A percentile compares a stretch with the other conserved stretches of the same genome.
Conservation (phyloP, 768 basidiomycete species). For the Hemileccinum impolitum region DNA sequence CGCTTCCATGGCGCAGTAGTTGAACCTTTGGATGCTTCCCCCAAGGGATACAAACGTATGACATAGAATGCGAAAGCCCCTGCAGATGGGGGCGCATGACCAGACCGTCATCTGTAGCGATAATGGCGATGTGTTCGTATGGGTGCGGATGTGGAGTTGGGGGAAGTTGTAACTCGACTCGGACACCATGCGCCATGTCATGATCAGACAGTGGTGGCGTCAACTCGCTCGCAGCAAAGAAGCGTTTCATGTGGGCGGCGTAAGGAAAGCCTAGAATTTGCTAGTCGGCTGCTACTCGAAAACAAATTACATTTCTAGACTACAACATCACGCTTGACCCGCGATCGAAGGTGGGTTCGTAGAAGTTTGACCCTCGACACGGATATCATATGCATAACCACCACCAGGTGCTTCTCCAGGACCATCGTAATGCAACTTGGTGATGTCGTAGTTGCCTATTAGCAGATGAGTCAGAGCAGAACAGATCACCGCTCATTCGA, state of each 20-base stretch:
- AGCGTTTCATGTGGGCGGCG: conserved; percentile 30
- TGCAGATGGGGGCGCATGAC: conserved; percentile 56
- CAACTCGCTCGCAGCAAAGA: conserved; percentile 21
- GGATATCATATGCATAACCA: conserved; percentile 80
- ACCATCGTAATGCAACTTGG: conserved; percentile 88
- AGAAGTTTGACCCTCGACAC: conserved; percentile 55
- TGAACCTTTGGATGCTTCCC: conserved; percentile 53
- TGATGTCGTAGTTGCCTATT: conserved; percentile 89
- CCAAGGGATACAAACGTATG: conserved; percentile 56
- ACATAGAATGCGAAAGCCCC: conserved; percentile 23
- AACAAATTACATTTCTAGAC: conserved; percentile 19
- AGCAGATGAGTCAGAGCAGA: conserved; percentile 9
- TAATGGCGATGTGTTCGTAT: conserved; percentile 61
- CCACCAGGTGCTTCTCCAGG: conserved; percentile 66
- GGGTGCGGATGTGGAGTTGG: conserved; percentile 75
- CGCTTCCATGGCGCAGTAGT: conserved; percentile 34
- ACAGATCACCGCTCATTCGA: background rate
- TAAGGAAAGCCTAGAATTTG: background rate
- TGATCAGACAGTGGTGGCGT: conserved; percentile 3
- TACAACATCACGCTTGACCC: conserved; percentile 28
- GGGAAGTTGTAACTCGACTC: conserved; percentile 54
- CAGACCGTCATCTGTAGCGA: conserved; percentile 60
- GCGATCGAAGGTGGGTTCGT: conserved; percentile 43
- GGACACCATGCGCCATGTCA: conserved; percentile 8
- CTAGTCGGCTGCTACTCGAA: background rate